Conservation (phyloP, 768 basidiomycete genomes). For the Mycena alexandri region DNA sequence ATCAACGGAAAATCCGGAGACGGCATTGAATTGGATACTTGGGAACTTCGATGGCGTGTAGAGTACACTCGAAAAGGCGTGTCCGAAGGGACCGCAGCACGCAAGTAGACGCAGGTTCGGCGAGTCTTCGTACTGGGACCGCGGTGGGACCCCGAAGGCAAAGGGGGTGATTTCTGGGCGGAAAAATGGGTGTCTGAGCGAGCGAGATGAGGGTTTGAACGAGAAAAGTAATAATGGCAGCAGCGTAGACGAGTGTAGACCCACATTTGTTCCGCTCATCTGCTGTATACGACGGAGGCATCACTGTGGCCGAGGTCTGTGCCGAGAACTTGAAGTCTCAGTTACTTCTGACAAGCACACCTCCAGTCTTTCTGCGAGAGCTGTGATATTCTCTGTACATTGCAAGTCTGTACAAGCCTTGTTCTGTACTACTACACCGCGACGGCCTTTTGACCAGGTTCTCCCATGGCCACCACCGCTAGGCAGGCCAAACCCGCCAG, state of each 20-base stretch:
- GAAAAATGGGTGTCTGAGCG: neutral
- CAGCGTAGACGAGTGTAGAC: too few species aligned
- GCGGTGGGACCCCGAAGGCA: conserved; percentile 1
- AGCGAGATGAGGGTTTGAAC: too few species aligned
- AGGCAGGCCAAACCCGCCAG: conserved; percentile 74
- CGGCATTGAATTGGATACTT: too few species aligned
- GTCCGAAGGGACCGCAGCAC: too few species aligned
- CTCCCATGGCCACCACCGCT: conserved; percentile 71
- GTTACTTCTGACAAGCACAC: neutral
- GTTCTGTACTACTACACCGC: neutral
- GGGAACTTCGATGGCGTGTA: too few species aligned
- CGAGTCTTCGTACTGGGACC: neutral
- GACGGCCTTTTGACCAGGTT: conserved; percentile 20
- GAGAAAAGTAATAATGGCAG: too few species aligned
- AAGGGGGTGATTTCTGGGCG: neutral
- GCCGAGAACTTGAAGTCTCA: neutral
- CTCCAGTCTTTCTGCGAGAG: neutral
- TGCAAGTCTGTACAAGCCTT: neutral
- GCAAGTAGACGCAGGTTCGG: neutral
- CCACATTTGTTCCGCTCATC: too few species aligned
- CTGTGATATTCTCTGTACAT: conserved; percentile 7
- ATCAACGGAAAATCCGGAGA: too few species aligned
- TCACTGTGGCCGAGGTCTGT: conserved; percentile 16
- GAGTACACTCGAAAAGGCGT: too few species aligned
- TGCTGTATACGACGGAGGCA: conserved; percentile 22